Evolutionary conservation across 2,329 filamentous ascomycete species (phyloP).

Genomic region (Trichophyton simii): DNA sequence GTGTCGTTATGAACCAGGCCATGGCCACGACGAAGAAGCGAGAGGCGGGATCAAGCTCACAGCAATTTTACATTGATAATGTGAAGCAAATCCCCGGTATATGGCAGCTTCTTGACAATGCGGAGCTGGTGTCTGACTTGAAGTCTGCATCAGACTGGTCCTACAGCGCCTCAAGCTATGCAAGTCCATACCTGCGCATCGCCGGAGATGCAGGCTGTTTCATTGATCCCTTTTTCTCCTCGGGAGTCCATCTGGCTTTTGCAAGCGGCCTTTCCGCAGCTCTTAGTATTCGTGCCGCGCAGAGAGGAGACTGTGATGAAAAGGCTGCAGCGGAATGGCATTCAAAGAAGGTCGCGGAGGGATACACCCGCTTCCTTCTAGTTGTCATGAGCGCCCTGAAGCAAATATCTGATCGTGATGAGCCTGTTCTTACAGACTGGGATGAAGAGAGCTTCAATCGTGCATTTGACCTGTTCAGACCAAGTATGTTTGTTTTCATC

Average conservation of each 20-base stretch:
- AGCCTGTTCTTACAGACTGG: neutral
- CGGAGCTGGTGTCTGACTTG: constrained; percentile 25
- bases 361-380: constrained; percentile 39
- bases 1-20: constrained; percentile 33
- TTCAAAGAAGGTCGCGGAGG: constrained; percentile 33
- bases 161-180: constrained; percentile 35
- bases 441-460: neutral
- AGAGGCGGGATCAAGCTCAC: constrained; percentile 13
- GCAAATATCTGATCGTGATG: neutral
- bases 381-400: constrained; percentile 13
- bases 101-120: constrained; percentile 21
- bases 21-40: constrained; percentile 27
- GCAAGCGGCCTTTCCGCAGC: constrained; percentile 35
- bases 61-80: constrained; percentile 26
- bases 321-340: constrained; percentile 30
- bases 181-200: constrained; percentile 29
- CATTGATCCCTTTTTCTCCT: constrained; percentile 40
- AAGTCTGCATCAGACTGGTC: constrained; percentile 38
- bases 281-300: constrained; percentile 31
- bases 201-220: constrained; percentile 39
- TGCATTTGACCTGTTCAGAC: neutral
- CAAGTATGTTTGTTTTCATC: neutral
- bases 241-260: constrained; percentile 38
- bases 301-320: constrained; percentile 31
- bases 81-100: constrained; percentile 23